These are phyloP conservation scores for Cladosporium halotolerans DNA, from an alignment of 2,329 filamentous ascomycete species.

Conservation along the genomic window DNA sequence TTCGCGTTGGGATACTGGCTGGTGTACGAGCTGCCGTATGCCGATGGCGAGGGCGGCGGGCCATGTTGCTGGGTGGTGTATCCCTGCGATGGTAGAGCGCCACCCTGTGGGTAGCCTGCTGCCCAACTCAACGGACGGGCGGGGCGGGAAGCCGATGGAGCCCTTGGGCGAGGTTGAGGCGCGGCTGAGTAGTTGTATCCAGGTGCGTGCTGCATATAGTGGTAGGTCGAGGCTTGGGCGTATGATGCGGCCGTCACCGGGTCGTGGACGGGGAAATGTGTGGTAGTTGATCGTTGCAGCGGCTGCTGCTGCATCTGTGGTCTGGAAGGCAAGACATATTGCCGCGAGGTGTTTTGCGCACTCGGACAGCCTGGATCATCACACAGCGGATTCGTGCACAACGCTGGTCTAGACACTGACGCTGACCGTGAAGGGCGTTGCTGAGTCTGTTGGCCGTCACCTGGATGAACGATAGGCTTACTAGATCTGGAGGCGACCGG, in stretches of 20 bases:
- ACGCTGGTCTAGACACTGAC: conserved; percentile 42
- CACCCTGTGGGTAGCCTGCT: neutral
- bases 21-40: conserved; percentile 15
- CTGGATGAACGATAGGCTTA: conserved; percentile 23
- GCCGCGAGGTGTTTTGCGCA: conserved; percentile 18
- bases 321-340: conserved; percentile 19
- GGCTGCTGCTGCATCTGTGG: conserved; percentile 10
- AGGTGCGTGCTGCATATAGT: conserved; percentile 12
- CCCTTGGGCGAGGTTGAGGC: conserved; percentile 13
- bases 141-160: conserved; percentile 13
- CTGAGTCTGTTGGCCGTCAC: conserved; percentile 16
- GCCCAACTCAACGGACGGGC: conserved; percentile 21
- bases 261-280: conserved; percentile 16
- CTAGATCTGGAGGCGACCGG: conserved; percentile 12
- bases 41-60: conserved; percentile 24
- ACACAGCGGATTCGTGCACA: conserved; percentile 45
- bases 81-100: neutral
- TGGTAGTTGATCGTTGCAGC: conserved; percentile 10
- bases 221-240: conserved; percentile 14
- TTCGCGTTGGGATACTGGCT: conserved; percentile 9
- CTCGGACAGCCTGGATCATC: conserved; percentile 29
- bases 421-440: conserved; percentile 10
- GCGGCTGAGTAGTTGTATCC: neutral
- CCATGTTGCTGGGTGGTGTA: conserved; percentile 15
- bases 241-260: conserved; percentile 13